Evolutionary conservation across 2,329 filamentous ascomycete species (phyloP), one percentile per base, ranked within the genome.

Genomic region (Orbilia blumenaviensis): DNA sequence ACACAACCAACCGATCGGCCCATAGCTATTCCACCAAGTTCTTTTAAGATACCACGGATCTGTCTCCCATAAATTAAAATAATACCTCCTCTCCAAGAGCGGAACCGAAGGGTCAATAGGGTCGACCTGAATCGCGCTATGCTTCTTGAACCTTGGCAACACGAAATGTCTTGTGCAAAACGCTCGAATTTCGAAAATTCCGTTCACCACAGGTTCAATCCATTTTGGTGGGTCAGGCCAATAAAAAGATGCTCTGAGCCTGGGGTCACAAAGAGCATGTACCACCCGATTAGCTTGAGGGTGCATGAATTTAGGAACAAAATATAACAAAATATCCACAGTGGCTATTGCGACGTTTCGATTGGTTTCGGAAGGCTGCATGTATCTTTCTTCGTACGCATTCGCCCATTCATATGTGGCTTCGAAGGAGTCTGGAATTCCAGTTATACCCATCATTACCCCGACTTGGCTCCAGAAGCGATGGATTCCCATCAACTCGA

Each of bases 391-490:
- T 82, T 93, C 91, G 80, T 92, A 92, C 3, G 81, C 79, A 1
- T 87, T 83, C 2, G 86, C 81, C 84, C 86, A 89, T 2, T 87
- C 83, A 18, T 87, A 79, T 0, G 87, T 86, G 78, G 87, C 85
- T 3, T 81, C 80, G 78, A 85, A 87, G 0, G 84, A 84, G 0
- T 78, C 79, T 0, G 84, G 84, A n/a, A 89, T 82, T 0, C 77
- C 80, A 1, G 83, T 82, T 54, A 93, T 91, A 0, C 85, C 86
- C 88, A 93, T 90, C 62, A 88, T 87, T 79, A 92, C 89, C 12
- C 91, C 91, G 14, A 92, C 83, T 62, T 85, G 85, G 82, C 91
- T 91, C 91, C 90, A 93, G 80, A 91, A 88, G 0, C 88, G 89
- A 14, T 87, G 89, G 29, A 90, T 82, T 0, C 90, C 91, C 77